Conservation (phyloP, 208 protist genomes). For the Trypanosoma melophagium region DNA sequence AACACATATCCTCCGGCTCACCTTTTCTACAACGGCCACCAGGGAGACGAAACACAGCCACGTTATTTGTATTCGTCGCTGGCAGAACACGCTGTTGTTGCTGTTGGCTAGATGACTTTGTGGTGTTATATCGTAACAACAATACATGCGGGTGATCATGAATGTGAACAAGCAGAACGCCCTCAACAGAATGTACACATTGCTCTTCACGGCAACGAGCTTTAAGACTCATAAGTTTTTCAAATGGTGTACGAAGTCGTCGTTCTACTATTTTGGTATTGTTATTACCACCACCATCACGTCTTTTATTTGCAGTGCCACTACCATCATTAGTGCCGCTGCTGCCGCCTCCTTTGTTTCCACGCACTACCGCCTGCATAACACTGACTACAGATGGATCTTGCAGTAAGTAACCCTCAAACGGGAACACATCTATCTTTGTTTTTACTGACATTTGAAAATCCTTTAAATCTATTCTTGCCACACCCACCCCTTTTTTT, state of each 20-base stretch:
- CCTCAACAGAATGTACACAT: slow-evolving; percentile 86
- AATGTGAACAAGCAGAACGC: slow-evolving; percentile 89
- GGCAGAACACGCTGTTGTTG: slow-evolving; percentile 26
- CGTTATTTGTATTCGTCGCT: slow-evolving; percentile 36
- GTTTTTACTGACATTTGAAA: slow-evolving; percentile 53
- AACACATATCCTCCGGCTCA: slow-evolving; percentile 66
- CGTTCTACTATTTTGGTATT: neutral
- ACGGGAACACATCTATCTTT: slow-evolving; percentile 83
- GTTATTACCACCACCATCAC: slow-evolving; percentile 27
- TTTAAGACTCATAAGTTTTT: slow-evolving; percentile 85
- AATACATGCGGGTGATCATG: slow-evolving; percentile 93
- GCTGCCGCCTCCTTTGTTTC: slow-evolving; percentile 4
- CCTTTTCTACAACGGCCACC: slow-evolving; percentile 74
- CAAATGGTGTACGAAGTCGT: slow-evolving; percentile 63
- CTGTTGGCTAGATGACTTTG: neutral
- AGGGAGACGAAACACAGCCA: slow-evolving; percentile 63
- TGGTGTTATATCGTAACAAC: slow-evolving; percentile 63
- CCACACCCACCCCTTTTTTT: neutral
- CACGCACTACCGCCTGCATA: slow-evolving; percentile 23
- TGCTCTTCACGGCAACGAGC: slow-evolving; percentile 82
- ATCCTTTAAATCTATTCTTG: neutral
- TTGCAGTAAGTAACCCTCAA: slow-evolving; percentile 69
- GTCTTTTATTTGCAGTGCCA: slow-evolving; percentile 7
- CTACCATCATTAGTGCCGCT: slow-evolving; percentile 9
- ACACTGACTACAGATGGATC: slow-evolving; percentile 30